Evolutionary conservation across 192 early-diverging fungal genomes (phyloP).

Genomic region (Phycomyces blakesleeanus): DNA sequence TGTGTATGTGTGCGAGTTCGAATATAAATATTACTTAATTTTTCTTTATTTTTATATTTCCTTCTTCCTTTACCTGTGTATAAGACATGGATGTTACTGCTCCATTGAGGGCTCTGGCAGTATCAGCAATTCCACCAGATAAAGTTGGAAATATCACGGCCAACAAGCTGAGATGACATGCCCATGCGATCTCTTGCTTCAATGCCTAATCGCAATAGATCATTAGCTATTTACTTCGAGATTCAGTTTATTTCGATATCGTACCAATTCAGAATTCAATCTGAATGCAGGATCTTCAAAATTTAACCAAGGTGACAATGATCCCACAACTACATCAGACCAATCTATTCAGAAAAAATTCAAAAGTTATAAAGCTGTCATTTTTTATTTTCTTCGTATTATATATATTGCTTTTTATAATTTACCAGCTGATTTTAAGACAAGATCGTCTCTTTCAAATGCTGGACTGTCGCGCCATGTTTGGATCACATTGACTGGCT

Average conservation of each 20-base stretch:
- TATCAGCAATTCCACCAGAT: slow-evolving; percentile 44
- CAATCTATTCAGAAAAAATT: slow-evolving; percentile 24
- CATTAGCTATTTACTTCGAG: not conserved
- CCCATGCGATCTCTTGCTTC: slow-evolving; percentile 66
- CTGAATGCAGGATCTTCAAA: slow-evolving; percentile 38
- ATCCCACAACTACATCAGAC: slow-evolving; percentile 39
- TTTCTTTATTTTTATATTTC: no score
- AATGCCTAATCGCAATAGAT: slow-evolving; percentile 36
- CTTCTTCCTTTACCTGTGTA: slow-evolving; percentile 23
- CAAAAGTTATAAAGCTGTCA: no score
- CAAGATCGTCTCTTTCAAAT: slow-evolving; percentile 42
- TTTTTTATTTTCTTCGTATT: no score
- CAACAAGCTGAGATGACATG: slow-evolving; percentile 61
- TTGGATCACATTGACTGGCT: slow-evolving; percentile 11
- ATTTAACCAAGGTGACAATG: slow-evolving; percentile 56
- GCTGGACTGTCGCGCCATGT: slow-evolving; percentile 42
- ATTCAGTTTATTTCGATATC: no score
- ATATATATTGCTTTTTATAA: not conserved
- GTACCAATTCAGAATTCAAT: slow-evolving; percentile 56
- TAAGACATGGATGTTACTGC: slow-evolving; percentile 35
- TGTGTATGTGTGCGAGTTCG: no score
- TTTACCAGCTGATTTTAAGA: slow-evolving; percentile 42
- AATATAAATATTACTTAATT: no score
- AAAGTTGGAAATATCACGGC: slow-evolving; percentile 53
- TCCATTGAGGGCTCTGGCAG: slow-evolving; percentile 47